Evolutionary conservation across 768 basidiomycete species (phyloP).

Genomic region (Rhodotorula diobovata): DNA sequence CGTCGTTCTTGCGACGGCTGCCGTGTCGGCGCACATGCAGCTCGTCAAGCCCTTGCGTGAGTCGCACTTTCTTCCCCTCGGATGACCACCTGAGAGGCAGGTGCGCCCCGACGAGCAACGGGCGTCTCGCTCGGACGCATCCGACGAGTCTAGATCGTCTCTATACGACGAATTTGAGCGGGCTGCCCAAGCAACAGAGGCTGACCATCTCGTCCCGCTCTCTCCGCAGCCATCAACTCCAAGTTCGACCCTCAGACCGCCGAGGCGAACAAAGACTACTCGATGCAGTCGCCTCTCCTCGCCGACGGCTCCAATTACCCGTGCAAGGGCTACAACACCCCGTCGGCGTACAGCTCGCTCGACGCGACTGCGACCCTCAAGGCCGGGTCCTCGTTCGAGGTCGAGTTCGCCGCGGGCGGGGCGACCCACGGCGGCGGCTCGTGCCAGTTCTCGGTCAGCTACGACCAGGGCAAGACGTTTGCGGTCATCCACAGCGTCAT

Average conservation of each 20-base stretch:
- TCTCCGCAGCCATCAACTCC: conserved; percentile 24
- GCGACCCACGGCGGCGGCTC: conserved; percentile 49
- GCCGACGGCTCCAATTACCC: conserved; percentile 46
- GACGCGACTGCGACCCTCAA: conserved; percentile 43
- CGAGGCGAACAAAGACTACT: conserved; percentile 46
- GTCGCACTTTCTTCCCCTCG: neutral
- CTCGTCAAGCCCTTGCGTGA: too few relatives aligned
- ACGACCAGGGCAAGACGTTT: conserved; percentile 50
- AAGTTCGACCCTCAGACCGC: conserved; percentile 42
- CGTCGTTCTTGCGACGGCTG: too few relatives aligned
- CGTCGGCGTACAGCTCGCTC: conserved; percentile 30
- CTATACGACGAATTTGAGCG: too few relatives aligned
- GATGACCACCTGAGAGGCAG: neutral
- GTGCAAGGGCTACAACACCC: conserved; percentile 45
- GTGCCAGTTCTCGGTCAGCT: conserved; percentile 49
- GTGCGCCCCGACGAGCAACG: too few relatives aligned
- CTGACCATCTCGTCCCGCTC: neutral
- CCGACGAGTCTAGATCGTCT: too few relatives aligned
- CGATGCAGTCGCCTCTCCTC: conserved; percentile 46
- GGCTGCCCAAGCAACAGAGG: too few relatives aligned
- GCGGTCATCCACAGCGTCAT: conserved; percentile 47
- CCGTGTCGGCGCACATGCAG: too few relatives aligned
- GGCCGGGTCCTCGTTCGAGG: conserved; percentile 45
- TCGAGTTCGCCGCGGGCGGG: conserved; percentile 43
- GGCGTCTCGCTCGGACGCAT: too few relatives aligned